These are phyloP conservation scores for Ascocoryne sarcoides DNA, from an alignment of 2,329 filamentous ascomycete species.

Conservation along the genomic window DNA sequence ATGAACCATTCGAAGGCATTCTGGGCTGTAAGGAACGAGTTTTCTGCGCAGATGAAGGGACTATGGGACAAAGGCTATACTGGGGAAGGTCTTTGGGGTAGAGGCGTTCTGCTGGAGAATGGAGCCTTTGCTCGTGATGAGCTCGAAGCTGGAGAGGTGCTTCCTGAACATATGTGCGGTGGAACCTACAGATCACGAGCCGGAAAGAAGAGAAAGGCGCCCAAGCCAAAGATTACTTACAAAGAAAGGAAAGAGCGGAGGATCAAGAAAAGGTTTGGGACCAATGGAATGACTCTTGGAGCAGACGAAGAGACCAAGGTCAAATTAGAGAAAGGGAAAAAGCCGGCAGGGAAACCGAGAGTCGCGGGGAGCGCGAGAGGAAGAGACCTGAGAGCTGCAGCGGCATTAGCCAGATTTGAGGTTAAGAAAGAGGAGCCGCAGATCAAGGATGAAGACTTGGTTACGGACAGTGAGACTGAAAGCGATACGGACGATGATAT, in stretches of 20 bases:
- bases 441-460: slow-evolving; percentile 30
- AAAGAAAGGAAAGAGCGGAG: slow-evolving; percentile 39
- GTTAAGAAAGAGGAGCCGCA: slow-evolving; percentile 32
- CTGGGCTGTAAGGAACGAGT: slow-evolving; percentile 69
- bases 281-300: slow-evolving; percentile 27
- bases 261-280: slow-evolving; percentile 52
- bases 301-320: slow-evolving; percentile 49
- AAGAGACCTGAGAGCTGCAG: slow-evolving; percentile 50
- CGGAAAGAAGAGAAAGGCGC: slow-evolving; percentile 39
- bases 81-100: slow-evolving; percentile 78
- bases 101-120: slow-evolving; percentile 53
- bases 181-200: slow-evolving; percentile 61
- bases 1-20: slow-evolving; percentile 84
- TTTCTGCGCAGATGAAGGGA: slow-evolving; percentile 59
- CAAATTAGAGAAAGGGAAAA: slow-evolving; percentile 39
- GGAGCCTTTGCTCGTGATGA: slow-evolving; percentile 50
- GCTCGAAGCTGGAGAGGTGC: slow-evolving; percentile 42
- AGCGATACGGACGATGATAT: slow-evolving; percentile 40
- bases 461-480: slow-evolving; percentile 36
- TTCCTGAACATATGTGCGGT: slow-evolving; percentile 70
- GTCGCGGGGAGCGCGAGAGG: slow-evolving; percentile 52
- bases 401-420: slow-evolving; percentile 50
- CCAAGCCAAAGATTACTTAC: slow-evolving; percentile 34
- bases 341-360: slow-evolving; percentile 43
- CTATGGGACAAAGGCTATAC: slow-evolving; percentile 65